Evolutionary conservation across 352 stramenopile genomes (phyloP), one percentile per base, ranked within the genome.

Genomic region (Phytophthora pseudosyringae): DNA sequence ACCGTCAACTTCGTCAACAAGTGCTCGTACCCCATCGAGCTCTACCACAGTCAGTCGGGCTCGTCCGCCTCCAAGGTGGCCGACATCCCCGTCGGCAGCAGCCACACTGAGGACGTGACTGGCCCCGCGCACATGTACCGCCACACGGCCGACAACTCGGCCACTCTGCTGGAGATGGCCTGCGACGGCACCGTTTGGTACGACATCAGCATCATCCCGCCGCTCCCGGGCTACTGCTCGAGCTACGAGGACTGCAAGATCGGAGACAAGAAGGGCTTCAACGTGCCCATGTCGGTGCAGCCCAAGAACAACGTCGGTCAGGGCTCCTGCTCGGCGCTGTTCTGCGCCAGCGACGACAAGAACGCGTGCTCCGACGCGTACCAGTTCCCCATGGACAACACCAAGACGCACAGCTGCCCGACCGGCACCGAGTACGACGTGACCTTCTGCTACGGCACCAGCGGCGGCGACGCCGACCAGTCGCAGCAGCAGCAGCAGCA

Each of bases 131-230:
- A 81, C 64, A 86, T 89, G 77, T 89, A 78, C 61, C 80, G 80
- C 61, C 73, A 89, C 57, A 61, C 59, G 9, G 26, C 38, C 6
- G 54, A 55, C 50, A 52, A 65, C 9, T 73, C 80, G 13, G 73
- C 80, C 5, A 89, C 77, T 12, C 48, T 75, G 18, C 44, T 69
- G 3, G 69, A 77, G 26, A 9, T 69, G 61, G 65, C 82, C 21
- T 51, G 64, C 12, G 76, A 84, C 48, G 45, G 67, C 10, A 45
- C 44, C 4, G 9, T 80, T 12, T 90, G 79, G 79, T 81, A 78
- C 58, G 83, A 91, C 51, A 71, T 91, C 29, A 88, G 81, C 56
- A 78, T 78, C 56, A 89, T 92, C 60, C 77, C 79, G 5, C 78
- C 78, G 3, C 21, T 60, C 26, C 59, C 73, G 11, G 71, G 59